Base-by-base conservation (phyloP, 768 basidiomycete species). In the Auricularia heimuer region DNA sequence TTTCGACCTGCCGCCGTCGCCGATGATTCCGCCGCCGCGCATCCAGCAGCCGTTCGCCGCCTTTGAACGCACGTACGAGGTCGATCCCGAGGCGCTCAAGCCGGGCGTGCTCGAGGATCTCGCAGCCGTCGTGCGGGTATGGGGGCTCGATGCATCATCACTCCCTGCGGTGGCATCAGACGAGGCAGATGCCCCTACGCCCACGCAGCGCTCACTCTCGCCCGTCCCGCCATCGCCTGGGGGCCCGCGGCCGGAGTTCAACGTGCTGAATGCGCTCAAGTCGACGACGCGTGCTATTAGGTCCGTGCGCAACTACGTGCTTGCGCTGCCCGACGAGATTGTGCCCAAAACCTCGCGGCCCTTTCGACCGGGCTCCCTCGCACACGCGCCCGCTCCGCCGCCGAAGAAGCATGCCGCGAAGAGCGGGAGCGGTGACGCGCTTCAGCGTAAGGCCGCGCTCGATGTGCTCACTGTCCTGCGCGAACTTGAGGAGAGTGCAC, bases 391-490 rank as follows among this genome's bases (percentile, higher is more conserved):
- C 33, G 63, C 70, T 61, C 74, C 67, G 65, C 69, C 68, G 67
- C 77, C 75, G 68, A 78, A 78, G 71, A 77, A 73, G 62, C 75
- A 68, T 64, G 65, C 69, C 24, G 73, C 71, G 61, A 75, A 72
- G 61, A 69, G 74, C 14, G 74, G 76, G 65, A 68, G 75, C 7
- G 76, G 77, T 3, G 76, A 92, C 18, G 80, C 82, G 1, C 77
- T 84, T 61, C 86, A 98, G 63, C 82, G 95, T 29, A 83, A 83
- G 62, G 82, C 87, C 0, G 92, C 93, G 1, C 75, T 98, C 63
- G 94, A 94, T 66, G 90, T 97, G 0, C 83, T 98, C 36, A 81
- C 87, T 4, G 80, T 85, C 45, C 81, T 98, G 51, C 82, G 92
- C 44, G 85, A 85, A 36, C 76, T 98, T 21, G 96, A 98, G 73